Evolutionary conservation across 768 basidiomycete genomes (phyloP), one percentile per base, ranked within the genome.

Genomic region (Heimioporus sp.): DNA sequence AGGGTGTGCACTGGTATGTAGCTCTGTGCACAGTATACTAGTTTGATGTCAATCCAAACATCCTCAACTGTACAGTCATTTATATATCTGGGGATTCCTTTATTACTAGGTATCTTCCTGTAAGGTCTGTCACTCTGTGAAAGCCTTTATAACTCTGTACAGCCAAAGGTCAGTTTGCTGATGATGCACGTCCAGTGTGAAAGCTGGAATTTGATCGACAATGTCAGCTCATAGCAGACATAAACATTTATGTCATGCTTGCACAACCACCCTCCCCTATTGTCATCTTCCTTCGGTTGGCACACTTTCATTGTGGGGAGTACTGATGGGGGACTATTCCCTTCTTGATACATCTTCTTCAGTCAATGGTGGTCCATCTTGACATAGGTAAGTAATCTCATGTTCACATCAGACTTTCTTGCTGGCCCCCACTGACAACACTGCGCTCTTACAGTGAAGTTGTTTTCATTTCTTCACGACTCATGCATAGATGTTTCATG

Each of bases 401-500:
- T 34, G 12, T 40, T 54, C 49, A 17, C 56, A 21, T 50, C n/a
- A 16, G 20, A 12, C 16, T 4, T 31, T 16, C 17, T 16, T 4
- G 5, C 19, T 21, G 4, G 11, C 32, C 6, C 10, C 11, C 11
- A 13, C 51, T 63, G 12, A 63, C 51, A 20, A 42, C 19, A 12
- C 28, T 1, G 10, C 16, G 5, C 24, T 11, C 15, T 44, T 5
- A 16, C 35, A 66, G 64, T 61, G 50, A 50, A 45, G 24, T 32
- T 41, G 51, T 56, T 58, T 42, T 41, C 51, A 10, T 43, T 54
- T 56, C n/a, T 44, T 53, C 15, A 51, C 52, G 51, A 59, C 62
- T 59, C 58, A 67, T 69, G 66, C 66, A 67, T 59, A 65, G 49
- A 69, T 69, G 68, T 46, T 55, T 67, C 53, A 49, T 48, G 48